Base-by-base conservation (phyloP, 345 rosid species). In the Gossypium bickii region DNA sequence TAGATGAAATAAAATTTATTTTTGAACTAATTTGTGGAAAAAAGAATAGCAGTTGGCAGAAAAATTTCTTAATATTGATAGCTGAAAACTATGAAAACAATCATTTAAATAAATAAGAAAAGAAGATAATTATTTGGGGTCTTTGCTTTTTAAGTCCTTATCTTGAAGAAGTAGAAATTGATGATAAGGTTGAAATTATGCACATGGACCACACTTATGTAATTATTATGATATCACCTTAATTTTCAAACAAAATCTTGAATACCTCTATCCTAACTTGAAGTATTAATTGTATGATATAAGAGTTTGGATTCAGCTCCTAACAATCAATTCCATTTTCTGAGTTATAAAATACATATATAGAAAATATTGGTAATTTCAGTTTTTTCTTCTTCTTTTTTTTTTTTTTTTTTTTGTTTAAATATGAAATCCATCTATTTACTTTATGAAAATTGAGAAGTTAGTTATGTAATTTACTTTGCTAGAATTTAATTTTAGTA, bases 221-320 rank as follows among this genome's bases (percentile, higher is more conserved):
- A 65, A 77, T 74, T 27, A 74, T 81, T 29, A 74, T 81, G 76
- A 70, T 63, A 34, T 51, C 58, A 45, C 61, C 60, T 27, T 52
- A 6, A 29, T 3, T 43, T 27, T 45, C 25, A 12, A 64, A 57
- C 15, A 38, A 72, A 58, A 58, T 6, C 22, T 24, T 44, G 67
- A 22, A 44, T 22, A 2, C 7, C 41, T 41, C 6, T 2, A 13
- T 13, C 41, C 16, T 12, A 34, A 63, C 6, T 34, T 5, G 41
- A 34, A 34, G 7, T 34, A 34, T 5, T 34, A 34, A 5, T 6
- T 34, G 41, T 5, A 34, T 34, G 1, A 5, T 34, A 34, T 34
- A 34, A 34, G 41, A 4, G 41, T 34, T 34, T 34, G 41, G 41
- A 34, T 34, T 34, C 41, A 34, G 1, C 41, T 34, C 41, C 7